Evolutionary conservation across 441 rosid genomes (phyloP), one percentile per base, ranked within the genome.

Genomic region (Capsella rubella): DNA sequence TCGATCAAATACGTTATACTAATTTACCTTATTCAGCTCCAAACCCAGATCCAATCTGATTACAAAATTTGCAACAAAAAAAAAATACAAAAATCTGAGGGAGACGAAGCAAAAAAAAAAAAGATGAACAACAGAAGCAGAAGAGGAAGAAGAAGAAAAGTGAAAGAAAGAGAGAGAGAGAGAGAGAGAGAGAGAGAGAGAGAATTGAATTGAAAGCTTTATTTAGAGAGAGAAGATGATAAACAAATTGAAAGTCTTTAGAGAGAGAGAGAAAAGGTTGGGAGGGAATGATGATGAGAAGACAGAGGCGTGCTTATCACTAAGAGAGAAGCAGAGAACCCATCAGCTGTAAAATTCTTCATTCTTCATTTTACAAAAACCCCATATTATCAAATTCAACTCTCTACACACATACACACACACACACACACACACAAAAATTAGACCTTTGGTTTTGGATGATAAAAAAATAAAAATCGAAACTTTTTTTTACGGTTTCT

Each of bases 301-400:
- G 92, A 88, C 95, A 90, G 25, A 21, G 95, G 88, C 95, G 97
- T 88, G 97, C 91, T 84, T 74, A 84, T 86, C 96, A 90, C 98
- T 84, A 93, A 35, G 39, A 35, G 37, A 34, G 39, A 80, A 70
- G 11, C 8, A 10, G 7, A 15, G 27, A 49, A 66, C 81, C 58
- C 67, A 80, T 72, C 69, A 78, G 84, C 84, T 82, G 78, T 79
- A 69, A 70, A 50, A 45, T 56, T 50, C 66, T 57, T 57, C 50
- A 37, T 63, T 57, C 77, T 66, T 65, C 53, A 1, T 64, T 55
- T 9, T 8, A 13, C 4, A 16, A 35, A 1, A 21, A 21, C 25
- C 25, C 25, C 25, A 21, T 21, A 21, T 21, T 21, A 21, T 21
- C 25, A 28, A 29, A 8, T 29, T 25, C 18, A 65, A 59, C 54